phyloP scores from a whole-genome alignment of 192 early-diverging fungal genomes.

The Polychytrium aggregatum region DNA sequence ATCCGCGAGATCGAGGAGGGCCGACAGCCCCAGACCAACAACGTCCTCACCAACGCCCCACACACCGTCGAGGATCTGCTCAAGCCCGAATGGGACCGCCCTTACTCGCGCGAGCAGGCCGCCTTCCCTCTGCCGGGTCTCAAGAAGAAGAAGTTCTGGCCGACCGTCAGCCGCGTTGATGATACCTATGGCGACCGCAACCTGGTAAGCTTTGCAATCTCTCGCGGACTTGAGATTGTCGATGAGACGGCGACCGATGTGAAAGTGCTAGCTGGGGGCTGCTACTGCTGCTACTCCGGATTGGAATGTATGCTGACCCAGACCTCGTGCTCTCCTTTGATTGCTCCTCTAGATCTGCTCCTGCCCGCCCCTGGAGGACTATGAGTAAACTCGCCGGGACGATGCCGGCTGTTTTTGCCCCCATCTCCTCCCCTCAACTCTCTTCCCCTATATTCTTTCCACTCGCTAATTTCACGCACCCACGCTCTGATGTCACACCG shows the following conservation, averaged over 20 bases:
- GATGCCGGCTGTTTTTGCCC: too few species aligned
- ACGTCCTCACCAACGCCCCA: slow-evolving; percentile 80
- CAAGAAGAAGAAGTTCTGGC: slow-evolving; percentile 93
- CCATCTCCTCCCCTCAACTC: too few species aligned
- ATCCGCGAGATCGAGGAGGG: slow-evolving; percentile 81
- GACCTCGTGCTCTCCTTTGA: too few species aligned
- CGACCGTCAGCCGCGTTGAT: slow-evolving; percentile 78
- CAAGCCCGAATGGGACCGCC: slow-evolving; percentile 70
- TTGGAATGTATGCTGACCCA: too few species aligned
- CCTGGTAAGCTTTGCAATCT: slow-evolving; percentile 49
- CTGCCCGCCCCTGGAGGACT: slow-evolving; percentile 84
- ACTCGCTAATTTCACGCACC: too few species aligned
- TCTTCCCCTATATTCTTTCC: too few species aligned
- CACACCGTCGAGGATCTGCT: slow-evolving; percentile 73
- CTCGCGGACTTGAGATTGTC: too few species aligned
- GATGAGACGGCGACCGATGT: too few species aligned
- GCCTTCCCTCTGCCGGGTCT: slow-evolving; percentile 82
- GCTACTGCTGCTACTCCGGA: too few species aligned
- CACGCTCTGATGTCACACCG: too few species aligned
- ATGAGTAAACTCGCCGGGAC: slow-evolving; percentile 20
- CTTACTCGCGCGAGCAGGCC: slow-evolving; percentile 78
- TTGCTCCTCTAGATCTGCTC: slow-evolving; percentile 52
- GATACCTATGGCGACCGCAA: slow-evolving; percentile 93
- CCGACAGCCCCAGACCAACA: slow-evolving; percentile 70
- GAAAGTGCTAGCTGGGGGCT: too few species aligned